Evolutionary conservation across 163 green algal species (phyloP), one percentile per base, ranked within the genome.

Genomic region (Prototheca cutis): DNA sequence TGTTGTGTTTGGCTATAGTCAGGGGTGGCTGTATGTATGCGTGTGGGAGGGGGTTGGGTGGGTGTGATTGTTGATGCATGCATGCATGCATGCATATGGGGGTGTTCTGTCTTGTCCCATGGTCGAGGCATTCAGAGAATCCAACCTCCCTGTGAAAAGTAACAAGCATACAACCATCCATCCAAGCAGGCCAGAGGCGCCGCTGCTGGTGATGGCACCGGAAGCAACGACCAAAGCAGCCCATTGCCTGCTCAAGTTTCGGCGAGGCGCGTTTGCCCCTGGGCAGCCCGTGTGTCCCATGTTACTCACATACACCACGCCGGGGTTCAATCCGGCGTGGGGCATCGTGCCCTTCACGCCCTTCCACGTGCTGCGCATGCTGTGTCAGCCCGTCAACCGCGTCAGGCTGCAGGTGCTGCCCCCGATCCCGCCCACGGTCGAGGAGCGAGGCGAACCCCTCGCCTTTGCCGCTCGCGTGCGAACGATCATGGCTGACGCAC

Each of bases 161-260:
- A n/a, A n/a, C n/a, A n/a, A n/a, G n/a, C n/a, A n/a, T n/a, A n/a
- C n/a, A n/a, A n/a, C n/a, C n/a, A n/a, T n/a, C n/a, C n/a, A n/a
- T n/a, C n/a, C n/a, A n/a, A n/a, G n/a, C n/a, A n/a, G n/a, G n/a
- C n/a, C n/a, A n/a, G n/a, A 42, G 32, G 67, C 52, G 45, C 66
- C 66, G 10, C 54, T 70, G 34, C 6, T 75, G 23, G 57, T 60
- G 17, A 33, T 71, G 2, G 68, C 68, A 3, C 68, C 68, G 0
- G 62, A 76, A 34, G 68, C 55, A 17, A 76, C 68, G 21, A 76
- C 68, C 36, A 76, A 76, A 52, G 30, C 57, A 5, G n/a, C 40
- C 55, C 63, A 53, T 27, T 71, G 68, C 55, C 55, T 76, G 62
- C 62, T 76, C 29, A 66, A 63, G 29, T 76, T 71, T 32, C 31